Percentiles rank a stretch among this genome's conserved stretches.
Evolutionary conservation across 495 filamentous ascomycete genomes (phyloP).

Genomic region (Evernia prunastri): DNA sequence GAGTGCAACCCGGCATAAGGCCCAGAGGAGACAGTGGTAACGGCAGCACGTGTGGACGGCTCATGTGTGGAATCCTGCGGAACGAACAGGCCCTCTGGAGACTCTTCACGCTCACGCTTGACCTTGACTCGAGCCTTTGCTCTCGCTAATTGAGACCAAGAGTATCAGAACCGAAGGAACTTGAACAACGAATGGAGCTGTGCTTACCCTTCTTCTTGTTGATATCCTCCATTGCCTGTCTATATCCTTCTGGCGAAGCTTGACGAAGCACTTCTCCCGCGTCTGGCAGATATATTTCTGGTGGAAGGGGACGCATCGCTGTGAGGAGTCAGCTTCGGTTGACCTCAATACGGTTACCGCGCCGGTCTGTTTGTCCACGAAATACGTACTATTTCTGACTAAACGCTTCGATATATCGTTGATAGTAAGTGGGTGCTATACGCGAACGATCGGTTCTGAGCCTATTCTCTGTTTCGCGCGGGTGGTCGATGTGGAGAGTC

Average conservation of each 20-base stretch:
- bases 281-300: background rate
- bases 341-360: background rate
- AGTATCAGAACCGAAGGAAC: background rate
- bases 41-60: background rate
- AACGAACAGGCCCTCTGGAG: background rate
- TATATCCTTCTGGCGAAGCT: background rate
- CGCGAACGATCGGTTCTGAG: background rate
- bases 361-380: background rate
- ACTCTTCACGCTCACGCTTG: background rate
- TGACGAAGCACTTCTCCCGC: background rate
- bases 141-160: background rate
- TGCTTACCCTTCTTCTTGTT: background rate
- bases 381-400: background rate
- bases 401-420: background rate
- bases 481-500: background rate
- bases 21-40: background rate
- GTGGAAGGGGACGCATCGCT: slow-evolving; percentile 7
- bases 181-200: background rate
- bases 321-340: background rate
- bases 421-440: background rate
- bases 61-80: background rate
- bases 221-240: background rate
- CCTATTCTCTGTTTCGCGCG: background rate
- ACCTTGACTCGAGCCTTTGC: background rate
- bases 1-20: background rate